Base-by-base conservation (phyloP, 805 yeast genomes). In the Suhomyces vadensis region DNA sequence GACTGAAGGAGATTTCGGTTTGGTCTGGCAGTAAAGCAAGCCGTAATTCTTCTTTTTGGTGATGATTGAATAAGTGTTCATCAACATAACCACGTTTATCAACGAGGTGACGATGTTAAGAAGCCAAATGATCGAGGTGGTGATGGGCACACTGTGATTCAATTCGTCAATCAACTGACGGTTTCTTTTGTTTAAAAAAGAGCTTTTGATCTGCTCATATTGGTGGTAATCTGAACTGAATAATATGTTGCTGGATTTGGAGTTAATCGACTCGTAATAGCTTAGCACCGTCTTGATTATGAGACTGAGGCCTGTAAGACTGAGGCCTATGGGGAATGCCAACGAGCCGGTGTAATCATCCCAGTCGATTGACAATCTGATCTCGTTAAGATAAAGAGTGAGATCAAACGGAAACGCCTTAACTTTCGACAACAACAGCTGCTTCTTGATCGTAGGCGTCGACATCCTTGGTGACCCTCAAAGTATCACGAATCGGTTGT, bases 281-380 rank as follows among this genome's bases (percentile, higher is more conserved):
- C 47, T 43, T n/a, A 53, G 40, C 24, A 62, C 29, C 7, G 55
- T 51, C 41, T 61, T 57, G 31, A 57, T 39, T n/a, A 61, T 37
- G 11, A 61, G 39, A 23, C 52, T 58, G 2, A 53, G 21, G 4
- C 51, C 36, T 5, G 61, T 45, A n/a, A 62, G 46, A 7, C 46
- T 27, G 5, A 55, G 44, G 2, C 73, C 73, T 8, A 59, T 31
- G 1, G 70, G 69, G n/a, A 68, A 43, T 4, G 70, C 66, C 2
- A 63, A 40, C 2, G 64, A 50, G 4, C 55, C 51, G 20, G 61
- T 49, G 43, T 66, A 64, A 29, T 61, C 64, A 46, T 72, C 75
- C 76, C 75, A 71, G 24, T 70, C 75, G 11, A 72, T 67, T 3
- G 73, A 65, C 14, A 64, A 48, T 17, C 63, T 48, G n/a, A 57